Evolutionary conservation across 106 monocot species (phyloP), one percentile per base, ranked within the genome.

Genomic region (Dendrobium huoshanense): DNA sequence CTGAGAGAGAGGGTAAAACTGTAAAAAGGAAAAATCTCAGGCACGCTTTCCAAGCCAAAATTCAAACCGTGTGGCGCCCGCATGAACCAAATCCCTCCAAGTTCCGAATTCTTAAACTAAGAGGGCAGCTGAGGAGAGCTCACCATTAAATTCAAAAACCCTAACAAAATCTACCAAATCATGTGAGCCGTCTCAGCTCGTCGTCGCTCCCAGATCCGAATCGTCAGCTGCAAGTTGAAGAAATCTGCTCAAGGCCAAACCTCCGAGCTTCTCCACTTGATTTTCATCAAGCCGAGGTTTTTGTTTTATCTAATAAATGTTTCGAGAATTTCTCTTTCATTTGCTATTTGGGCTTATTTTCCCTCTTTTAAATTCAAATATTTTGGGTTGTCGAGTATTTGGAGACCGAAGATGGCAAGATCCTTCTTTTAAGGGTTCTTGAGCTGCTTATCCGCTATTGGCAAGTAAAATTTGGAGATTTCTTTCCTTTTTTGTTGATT

Each of bases 61-160:
- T 74, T 74, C 74, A 74, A 74, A 74, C 74, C n/a, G n/a, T 6
- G 40, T 16, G 33, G 74, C 42, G n/a, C 43, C 16, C 70, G 37
- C 70, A 70, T 70, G 70, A 29, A 70, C 70, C 41, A 41, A 74
- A 74, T 74, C 74, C 74, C 74, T 74, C 74, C 74, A 74, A n/a
- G 17, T 11, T 70, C 19, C 70, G n/a, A 70, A 33, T 70, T 70
- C 61, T 61, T 19, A 22, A 37, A 2, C 61, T 37, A 2, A 5
- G 42, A 74, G 41, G 17, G 19, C 74, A 74, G 74, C 74, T 7
- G n/a, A 67, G 67, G 67, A 25, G 70, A 70, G 15, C 70, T 37
- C 19, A 74, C n/a, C 43, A 20, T 70, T 70, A 6, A 19, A 44
- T 74, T 44, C 74, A 74, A 74, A 74, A 74, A 43, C 74, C 74